Evolutionary conservation across 257 asterid genomes (phyloP).

Genomic region (Echites panduratus): DNA sequence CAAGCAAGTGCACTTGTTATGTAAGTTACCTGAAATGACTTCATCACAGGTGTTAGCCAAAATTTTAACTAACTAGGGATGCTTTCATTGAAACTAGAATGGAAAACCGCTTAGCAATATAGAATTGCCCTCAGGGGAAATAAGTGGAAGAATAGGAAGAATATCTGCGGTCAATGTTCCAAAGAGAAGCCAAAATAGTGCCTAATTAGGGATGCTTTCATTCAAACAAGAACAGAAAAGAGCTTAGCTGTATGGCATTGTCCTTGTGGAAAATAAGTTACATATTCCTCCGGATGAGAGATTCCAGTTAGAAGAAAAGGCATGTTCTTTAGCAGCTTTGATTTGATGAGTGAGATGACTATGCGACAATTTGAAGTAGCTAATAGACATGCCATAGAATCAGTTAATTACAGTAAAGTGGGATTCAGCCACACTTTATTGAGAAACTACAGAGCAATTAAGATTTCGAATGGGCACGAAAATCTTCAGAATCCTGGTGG

Average conservation of each 20-base stretch:
- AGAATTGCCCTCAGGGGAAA: slow-evolving; percentile 10
- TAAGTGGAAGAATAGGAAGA: background rate
- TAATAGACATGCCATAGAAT: background rate
- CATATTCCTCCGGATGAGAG: background rate
- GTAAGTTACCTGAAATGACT: background rate
- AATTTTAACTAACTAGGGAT: background rate
- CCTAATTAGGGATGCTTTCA: background rate
- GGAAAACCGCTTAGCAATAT: background rate
- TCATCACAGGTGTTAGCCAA: background rate
- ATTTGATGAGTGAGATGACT: background rate
- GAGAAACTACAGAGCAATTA: background rate
- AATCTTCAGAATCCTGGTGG: background rate
- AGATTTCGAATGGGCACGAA: background rate
- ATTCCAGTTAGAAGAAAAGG: background rate
- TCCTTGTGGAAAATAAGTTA: slow-evolving; percentile 3
- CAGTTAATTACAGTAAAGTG: background rate
- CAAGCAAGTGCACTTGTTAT: background rate
- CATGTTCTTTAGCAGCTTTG: background rate
- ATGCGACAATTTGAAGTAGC: background rate
- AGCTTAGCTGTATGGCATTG: slow-evolving; percentile 3
- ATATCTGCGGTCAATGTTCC: background rate
- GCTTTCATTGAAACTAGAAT: background rate
- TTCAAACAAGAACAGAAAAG: background rate
- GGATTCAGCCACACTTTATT: background rate
- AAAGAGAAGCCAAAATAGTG: background rate